Evolutionary conservation across 2,329 filamentous ascomycete genomes (phyloP), one percentile per base, ranked within the genome.

Genomic region (Neophaeococcomyces mojaviensis): DNA sequence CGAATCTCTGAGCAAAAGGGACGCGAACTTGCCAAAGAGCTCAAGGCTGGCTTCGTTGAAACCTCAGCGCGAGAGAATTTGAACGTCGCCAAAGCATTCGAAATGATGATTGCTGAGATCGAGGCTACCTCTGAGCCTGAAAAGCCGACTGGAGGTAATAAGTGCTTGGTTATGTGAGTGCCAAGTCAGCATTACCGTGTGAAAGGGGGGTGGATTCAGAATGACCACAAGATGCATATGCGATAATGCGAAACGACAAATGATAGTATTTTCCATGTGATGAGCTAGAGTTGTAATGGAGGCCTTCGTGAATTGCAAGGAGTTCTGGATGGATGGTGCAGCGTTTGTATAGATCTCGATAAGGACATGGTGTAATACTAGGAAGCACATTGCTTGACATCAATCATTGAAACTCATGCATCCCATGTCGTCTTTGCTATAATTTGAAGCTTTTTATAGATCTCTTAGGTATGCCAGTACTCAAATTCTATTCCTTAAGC

Each of bases 31-130:
- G 82, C 85, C 6, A 84, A 90, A 59, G 86, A 92, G 67, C 84
- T 94, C 66, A 82, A 87, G 53, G 97, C 90, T 67, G 88, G 84
- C 31, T 96, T 88, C 79, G 95, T 88, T 39, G 92, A 98, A 70
- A 88, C 92, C 46, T 94, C 86, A 61, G 92, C 92, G 22, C 80
- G 89, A 48, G 94, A 92, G 68, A 89, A 96, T 65, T 87, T 89
- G 70, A 95, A 97, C 63, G 92, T 98, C 39, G 76, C 77, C 58
- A 89, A 88, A 66, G 87, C 88, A 2, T 98, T 98, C 62, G 90
- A 97, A 68, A 76, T 94, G 53, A 83, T 98, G 72, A 88, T 98
- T 59, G 86, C 78, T 39, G 86, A 97, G 72, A 89, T 98, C 53
- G 92, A 98, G 69, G 94, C 94, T 69, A 82, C 84, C 20, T 86